These are phyloP conservation scores for Purshia tridentata DNA, from an alignment of 306 rosid species.

Conservation along the genomic window DNA sequence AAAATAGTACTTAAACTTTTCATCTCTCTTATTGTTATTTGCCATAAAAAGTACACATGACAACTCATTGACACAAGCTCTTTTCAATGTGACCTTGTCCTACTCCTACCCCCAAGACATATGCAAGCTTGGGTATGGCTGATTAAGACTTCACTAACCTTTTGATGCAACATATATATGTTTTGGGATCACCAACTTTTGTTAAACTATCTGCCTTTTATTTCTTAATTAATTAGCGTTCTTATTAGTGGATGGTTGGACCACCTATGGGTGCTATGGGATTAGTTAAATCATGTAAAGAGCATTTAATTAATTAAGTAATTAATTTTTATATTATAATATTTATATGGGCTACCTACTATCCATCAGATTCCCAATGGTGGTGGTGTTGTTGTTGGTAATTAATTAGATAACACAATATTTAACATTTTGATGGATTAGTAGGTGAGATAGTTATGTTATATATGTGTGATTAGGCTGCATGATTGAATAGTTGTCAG, in stretches of 20 bases:
- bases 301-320: background rate
- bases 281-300: constrained; percentile 24
- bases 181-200: constrained; percentile 31
- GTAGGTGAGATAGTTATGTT: constrained; percentile 25
- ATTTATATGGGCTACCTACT: constrained; percentile 18
- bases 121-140: constrained; percentile 12
- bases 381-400: constrained; percentile 31
- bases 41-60: constrained; percentile 27
- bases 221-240: constrained; percentile 4
- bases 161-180: constrained; percentile 24
- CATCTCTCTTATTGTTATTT: background rate
- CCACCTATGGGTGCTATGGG: background rate
- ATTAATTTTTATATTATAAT: background rate
- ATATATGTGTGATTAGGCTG: constrained; percentile 22
- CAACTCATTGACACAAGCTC: constrained; percentile 22
- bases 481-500: constrained; percentile 32
- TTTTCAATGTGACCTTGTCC: constrained; percentile 35
- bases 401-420: background rate
- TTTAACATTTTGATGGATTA: background rate
- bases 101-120: constrained; percentile 10
- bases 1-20: too few relatives aligned
- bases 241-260: constrained; percentile 25
- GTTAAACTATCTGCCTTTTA: constrained; percentile 15
- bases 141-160: constrained; percentile 45
- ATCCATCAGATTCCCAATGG: constrained; percentile 39